These are phyloP conservation scores for Carex scoparia DNA, from an alignment of 176 grass and related monocot species.

Conservation along the genomic window DNA sequence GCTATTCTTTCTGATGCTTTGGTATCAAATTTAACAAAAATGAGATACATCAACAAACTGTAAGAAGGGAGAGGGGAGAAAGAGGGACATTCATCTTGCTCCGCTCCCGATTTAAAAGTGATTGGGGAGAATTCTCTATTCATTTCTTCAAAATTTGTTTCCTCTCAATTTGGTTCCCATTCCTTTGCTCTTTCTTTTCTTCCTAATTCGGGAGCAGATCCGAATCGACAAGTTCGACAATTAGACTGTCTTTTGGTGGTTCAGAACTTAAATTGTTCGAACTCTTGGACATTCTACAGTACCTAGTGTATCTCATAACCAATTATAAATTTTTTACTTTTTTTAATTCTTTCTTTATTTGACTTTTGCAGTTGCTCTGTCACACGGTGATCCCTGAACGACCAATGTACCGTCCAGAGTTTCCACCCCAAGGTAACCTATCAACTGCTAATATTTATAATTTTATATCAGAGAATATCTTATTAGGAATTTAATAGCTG, in stretches of 20 bases:
- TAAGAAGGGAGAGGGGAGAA: neutral
- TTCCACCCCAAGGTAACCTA: conserved; percentile 58
- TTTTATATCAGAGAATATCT: neutral
- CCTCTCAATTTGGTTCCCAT: too few species aligned
- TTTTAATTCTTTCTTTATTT: neutral
- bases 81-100: too few species aligned
- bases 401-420: conserved; percentile 87
- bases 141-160: too few species aligned
- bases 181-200: too few species aligned
- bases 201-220: too few species aligned
- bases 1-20: neutral
- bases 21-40: neutral
- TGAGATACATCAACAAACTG: neutral
- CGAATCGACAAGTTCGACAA: neutral
- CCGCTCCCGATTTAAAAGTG: too few species aligned
- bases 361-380: conserved; percentile 49
- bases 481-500: neutral
- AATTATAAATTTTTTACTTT: neutral
- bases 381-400: conserved; percentile 72
- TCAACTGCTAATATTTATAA: neutral
- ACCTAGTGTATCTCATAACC: neutral
- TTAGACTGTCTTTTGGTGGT: neutral
- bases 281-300: neutral
- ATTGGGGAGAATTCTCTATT: too few species aligned
- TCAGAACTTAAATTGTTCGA: neutral